phyloP scores from a whole-genome alignment of 345 rosid genomes.

The Diplotaxis tenuifolia region DNA sequence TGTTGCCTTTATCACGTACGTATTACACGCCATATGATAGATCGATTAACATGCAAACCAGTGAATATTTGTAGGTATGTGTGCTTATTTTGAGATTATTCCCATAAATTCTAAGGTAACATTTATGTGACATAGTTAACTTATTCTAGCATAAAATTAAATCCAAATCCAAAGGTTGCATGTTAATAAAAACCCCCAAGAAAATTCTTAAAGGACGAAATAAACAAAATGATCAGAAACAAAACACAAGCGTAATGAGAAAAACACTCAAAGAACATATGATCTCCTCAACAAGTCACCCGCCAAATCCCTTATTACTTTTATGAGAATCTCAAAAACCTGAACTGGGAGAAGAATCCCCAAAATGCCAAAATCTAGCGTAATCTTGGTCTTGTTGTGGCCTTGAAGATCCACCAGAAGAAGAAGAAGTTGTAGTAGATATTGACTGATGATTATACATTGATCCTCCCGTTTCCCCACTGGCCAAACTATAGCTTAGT shows the following conservation, averaged over 20 bases:
- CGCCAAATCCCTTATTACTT: constrained; percentile 12
- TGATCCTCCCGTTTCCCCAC: constrained; percentile 29
- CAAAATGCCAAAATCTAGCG: constrained; percentile 34
- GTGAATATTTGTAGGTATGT: neutral
- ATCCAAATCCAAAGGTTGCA: constrained; percentile 18
- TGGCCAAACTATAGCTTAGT: constrained; percentile 18
- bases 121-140: neutral
- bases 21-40: neutral
- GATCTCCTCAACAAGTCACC: constrained; percentile 20
- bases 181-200: constrained; percentile 15
- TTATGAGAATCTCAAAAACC: constrained; percentile 24
- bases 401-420: constrained; percentile 39
- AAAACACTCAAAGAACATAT: constrained; percentile 24
- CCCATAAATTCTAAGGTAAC: constrained; percentile 1
- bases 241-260: constrained; percentile 18
- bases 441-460: constrained; percentile 17
- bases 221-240: constrained; percentile 27
- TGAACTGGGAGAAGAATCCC: constrained; percentile 32
- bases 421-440: constrained; percentile 29
- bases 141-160: neutral
- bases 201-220: constrained; percentile 12
- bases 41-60: neutral
- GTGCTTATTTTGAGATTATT: constrained; percentile 1
- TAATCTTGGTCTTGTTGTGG: constrained; percentile 34
- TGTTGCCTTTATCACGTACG: neutral